Evolutionary conservation across 176 grass and related monocot species (phyloP), one percentile per base, ranked within the genome.

Genomic region (Carex myosuroides): DNA sequence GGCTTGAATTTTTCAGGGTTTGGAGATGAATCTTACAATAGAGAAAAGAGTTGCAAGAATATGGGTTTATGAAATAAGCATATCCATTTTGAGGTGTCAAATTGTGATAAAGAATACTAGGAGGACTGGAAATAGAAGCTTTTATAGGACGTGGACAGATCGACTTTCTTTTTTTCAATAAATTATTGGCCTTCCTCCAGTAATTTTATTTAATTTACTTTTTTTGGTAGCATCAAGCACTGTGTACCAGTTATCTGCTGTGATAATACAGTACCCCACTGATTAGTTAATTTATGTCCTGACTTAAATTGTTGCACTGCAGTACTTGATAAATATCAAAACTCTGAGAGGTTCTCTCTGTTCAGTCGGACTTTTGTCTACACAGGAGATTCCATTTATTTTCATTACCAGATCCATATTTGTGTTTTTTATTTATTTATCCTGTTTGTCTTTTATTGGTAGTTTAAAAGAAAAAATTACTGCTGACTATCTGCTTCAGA

Each of bases 301-400:
- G 50, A 33, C 0, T 75, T 75, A 8, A 75, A 56, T 22, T 56
- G 13, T 75, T 77, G 50, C 16, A 30, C 21, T 55, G 48, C 48
- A 54, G 46, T 76, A 55, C 72, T 54, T 76, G 72, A 53, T 7
- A 54, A 76, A 53, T 54, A 54, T 54, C 12, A 76, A 76, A 76
- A 21, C 22, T 71, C 0, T 71, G 42, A 68, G 32, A 39, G 29
- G 13, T 75, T 14, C 46, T 52, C 9, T 74, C 70, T 24, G 18
- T 22, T 16, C 68, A n/a, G 18, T 72, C 69, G 21, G 21, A 73
- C 42, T 75, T 62, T 53, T 75, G 21, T 54, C 42, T 54, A 54
- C n/a, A 73, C n/a, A 21, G 70, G 3, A 50, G n/a, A 50, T 50
- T 54, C 10, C 13, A 8, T 54, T 54, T 53, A 26, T 76, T 62